phyloP scores from a whole-genome alignment of 2,329 filamentous ascomycete genomes.

The Aureobasidium leucospermi region DNA sequence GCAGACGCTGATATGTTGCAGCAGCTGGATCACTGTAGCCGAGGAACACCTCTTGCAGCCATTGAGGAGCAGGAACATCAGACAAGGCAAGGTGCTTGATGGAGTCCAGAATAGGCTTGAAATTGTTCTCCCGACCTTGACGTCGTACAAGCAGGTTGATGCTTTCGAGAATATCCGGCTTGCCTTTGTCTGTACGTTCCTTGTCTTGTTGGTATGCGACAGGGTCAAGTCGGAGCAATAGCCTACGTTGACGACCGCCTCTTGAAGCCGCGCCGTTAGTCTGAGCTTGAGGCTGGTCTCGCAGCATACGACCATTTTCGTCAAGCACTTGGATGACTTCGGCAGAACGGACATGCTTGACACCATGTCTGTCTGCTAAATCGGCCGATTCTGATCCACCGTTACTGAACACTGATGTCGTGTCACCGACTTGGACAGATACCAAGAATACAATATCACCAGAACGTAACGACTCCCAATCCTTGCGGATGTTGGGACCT shows the following conservation, averaged over 20 bases:
- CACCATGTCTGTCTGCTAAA: conserved; percentile 45
- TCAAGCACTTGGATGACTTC: conserved; percentile 82
- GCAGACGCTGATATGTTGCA: conserved; percentile 75
- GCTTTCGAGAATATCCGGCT: conserved; percentile 69
- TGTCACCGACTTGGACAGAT: conserved; percentile 58
- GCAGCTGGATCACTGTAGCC: conserved; percentile 89
- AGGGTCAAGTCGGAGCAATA: conserved; percentile 77
- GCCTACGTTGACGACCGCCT: conserved; percentile 52
- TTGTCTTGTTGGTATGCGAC: conserved; percentile 70
- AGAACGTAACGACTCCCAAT: conserved; percentile 82
- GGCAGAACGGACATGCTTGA: conserved; percentile 69
- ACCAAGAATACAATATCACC: conserved; percentile 89
- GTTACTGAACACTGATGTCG: conserved; percentile 46
- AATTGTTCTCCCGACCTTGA: conserved; percentile 89
- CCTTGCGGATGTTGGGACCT: conserved; percentile 65
- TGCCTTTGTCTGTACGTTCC: conserved; percentile 56
- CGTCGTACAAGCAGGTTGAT: conserved; percentile 83
- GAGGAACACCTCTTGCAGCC: conserved; percentile 96
- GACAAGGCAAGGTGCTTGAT: conserved; percentile 80
- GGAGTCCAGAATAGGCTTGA: conserved; percentile 85
- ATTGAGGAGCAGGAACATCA: conserved; percentile 76
- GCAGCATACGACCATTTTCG: conserved; percentile 68
- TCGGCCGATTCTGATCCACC: conserved; percentile 43
- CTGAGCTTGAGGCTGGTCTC: conserved; percentile 46
- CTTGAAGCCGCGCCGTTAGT: conserved; percentile 55